Percentiles rank a stretch among this genome's conserved stretches.
These are phyloP conservation scores for Paecilomyces formosus DNA, from an alignment of 2,329 filamentous ascomycete genomes.

Conservation along the genomic window DNA sequence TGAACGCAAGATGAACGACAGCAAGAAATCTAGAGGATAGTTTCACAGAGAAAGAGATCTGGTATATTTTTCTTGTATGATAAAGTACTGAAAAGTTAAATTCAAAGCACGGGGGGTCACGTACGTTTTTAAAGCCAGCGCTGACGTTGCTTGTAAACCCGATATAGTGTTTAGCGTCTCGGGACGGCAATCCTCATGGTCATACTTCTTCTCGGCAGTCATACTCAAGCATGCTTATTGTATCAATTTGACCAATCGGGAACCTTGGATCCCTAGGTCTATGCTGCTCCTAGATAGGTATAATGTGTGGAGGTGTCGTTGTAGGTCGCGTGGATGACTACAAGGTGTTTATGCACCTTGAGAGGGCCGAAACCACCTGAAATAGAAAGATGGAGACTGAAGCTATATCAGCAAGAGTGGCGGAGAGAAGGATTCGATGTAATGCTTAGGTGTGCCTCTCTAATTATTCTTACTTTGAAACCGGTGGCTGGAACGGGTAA, in stretches of 20 bases:
- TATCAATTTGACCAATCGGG: background rate
- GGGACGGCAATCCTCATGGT: background rate
- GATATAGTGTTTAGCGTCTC: background rate
- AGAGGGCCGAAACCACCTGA: background rate
- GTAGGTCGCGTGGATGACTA: background rate
- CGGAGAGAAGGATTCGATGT: background rate
- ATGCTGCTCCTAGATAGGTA: background rate
- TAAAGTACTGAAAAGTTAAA: background rate
- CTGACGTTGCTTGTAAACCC: background rate
- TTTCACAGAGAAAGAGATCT: background rate
- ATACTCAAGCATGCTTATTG: background rate
- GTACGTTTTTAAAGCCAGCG: background rate
- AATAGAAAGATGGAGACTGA: background rate
- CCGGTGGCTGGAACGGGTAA: background rate
- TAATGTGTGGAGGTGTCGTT: background rate
- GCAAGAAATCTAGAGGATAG: background rate
- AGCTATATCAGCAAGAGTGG: background rate
- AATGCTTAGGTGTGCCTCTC: background rate
- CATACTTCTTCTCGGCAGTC: background rate
- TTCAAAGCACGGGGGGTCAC: background rate
- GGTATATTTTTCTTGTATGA: background rate
- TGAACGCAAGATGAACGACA: background rate
- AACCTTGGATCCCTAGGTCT: background rate
- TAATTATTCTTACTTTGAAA: background rate
- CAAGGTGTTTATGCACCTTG: background rate